phyloP scores from a whole-genome alignment of 2,329 filamentous ascomycete genomes.

The Penicillium sp. region DNA sequence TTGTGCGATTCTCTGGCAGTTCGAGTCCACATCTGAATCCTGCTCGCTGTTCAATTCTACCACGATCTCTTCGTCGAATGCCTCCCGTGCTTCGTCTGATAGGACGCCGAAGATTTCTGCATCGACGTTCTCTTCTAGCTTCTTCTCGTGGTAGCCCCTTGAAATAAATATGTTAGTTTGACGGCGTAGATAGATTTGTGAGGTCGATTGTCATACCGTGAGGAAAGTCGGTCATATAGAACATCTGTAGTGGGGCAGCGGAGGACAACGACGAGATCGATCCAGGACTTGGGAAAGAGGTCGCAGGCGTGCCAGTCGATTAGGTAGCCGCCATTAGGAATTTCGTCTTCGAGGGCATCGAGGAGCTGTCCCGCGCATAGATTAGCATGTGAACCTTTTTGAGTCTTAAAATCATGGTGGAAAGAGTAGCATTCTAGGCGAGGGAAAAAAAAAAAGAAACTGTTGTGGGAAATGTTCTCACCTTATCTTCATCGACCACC shows the following conservation, averaged over 20 bases:
- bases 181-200: background rate
- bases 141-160: slow-evolving; percentile 77
- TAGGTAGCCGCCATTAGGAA: slow-evolving; percentile 75
- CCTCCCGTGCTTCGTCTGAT: slow-evolving; percentile 81
- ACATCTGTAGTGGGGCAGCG: slow-evolving; percentile 71
- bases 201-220: slow-evolving; percentile 53
- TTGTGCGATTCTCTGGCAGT: slow-evolving; percentile 75
- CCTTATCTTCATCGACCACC: slow-evolving; percentile 97
- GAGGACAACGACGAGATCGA: slow-evolving; percentile 91
- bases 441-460: background rate
- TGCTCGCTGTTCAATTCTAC: slow-evolving; percentile 83
- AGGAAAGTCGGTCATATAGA: slow-evolving; percentile 78
- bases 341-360: slow-evolving; percentile 81
- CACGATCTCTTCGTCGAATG: slow-evolving; percentile 82
- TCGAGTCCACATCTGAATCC: slow-evolving; percentile 80
- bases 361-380: slow-evolving; percentile 56
- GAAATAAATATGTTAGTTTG: background rate
- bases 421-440: background rate
- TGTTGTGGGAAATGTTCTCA: slow-evolving; percentile 36
- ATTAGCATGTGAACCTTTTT: slow-evolving; percentile 1
- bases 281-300: slow-evolving; percentile 86
- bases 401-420: background rate
- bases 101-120: slow-evolving; percentile 97
- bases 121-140: slow-evolving; percentile 94
- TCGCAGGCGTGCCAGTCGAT: slow-evolving; percentile 99